phyloP scores from a whole-genome alignment of 176 grass and related monocot species.

The Aegilops sharonensis region DNA sequence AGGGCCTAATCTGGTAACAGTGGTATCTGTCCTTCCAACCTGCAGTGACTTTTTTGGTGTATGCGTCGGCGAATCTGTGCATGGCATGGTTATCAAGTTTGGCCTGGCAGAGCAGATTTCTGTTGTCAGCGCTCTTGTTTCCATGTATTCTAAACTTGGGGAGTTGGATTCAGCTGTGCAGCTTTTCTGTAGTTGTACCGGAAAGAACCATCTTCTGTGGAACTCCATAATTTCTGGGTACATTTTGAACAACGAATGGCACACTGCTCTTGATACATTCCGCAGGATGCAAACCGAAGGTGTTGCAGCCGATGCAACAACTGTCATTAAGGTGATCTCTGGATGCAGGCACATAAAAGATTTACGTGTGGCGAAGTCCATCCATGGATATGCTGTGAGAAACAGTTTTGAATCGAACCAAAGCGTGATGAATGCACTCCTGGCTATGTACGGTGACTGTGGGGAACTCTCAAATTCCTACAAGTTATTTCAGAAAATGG shows the following conservation, averaged over 20 bases:
- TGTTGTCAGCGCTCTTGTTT: slow-evolving; percentile 60
- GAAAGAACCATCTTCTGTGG: slow-evolving; percentile 53
- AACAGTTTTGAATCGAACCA: slow-evolving; percentile 44
- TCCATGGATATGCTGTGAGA: slow-evolving; percentile 59
- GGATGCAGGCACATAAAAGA: slow-evolving; percentile 44
- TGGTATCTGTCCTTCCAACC: slow-evolving; percentile 60
- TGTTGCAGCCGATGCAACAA: slow-evolving; percentile 43
- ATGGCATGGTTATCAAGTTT: slow-evolving; percentile 50
- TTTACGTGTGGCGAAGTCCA: slow-evolving; percentile 46
- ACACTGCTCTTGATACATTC: slow-evolving; percentile 31
- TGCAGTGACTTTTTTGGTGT: slow-evolving; percentile 48
- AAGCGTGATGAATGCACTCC: slow-evolving; percentile 53
- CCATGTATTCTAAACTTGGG: slow-evolving; percentile 61
- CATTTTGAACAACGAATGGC: slow-evolving; percentile 46
- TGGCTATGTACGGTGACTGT: slow-evolving; percentile 55
- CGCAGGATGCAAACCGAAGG: slow-evolving; percentile 44
- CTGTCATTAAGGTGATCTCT: slow-evolving; percentile 49
- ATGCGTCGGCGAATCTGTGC: slow-evolving; percentile 43
- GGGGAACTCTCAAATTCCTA: slow-evolving; percentile 39
- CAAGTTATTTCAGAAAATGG: slow-evolving; percentile 51
- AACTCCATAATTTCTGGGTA: slow-evolving; percentile 74
- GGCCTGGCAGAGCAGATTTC: slow-evolving; percentile 52
- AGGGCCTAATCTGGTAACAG: slow-evolving; percentile 49
- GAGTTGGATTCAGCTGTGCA: slow-evolving; percentile 42
- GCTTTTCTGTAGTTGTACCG: slow-evolving; percentile 24